These are phyloP conservation scores for Camellia japonica DNA, from an alignment of 148 eudicot genomes.

Conservation along the genomic window DNA sequence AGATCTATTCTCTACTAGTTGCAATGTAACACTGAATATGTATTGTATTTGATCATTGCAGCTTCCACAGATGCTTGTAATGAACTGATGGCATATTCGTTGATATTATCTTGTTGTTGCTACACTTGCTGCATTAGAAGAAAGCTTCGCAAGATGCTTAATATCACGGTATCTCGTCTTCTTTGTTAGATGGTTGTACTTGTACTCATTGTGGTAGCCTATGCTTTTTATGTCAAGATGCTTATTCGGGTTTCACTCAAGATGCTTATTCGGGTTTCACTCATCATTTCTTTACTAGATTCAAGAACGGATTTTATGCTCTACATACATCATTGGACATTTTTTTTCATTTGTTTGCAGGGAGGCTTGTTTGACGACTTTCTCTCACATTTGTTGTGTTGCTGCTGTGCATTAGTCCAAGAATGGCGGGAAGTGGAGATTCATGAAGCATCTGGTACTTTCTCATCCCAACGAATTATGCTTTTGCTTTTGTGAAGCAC, in stretches of 20 bases:
- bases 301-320: neutral
- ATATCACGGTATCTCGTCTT: conserved; percentile 48
- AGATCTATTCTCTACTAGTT: neutral
- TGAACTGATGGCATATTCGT: conserved; percentile 72
- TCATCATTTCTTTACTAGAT: no score
- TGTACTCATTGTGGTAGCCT: no score
- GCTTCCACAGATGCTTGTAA: conserved; percentile 79
- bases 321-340: neutral
- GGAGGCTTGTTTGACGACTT: conserved; percentile 78
- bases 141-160: conserved; percentile 71
- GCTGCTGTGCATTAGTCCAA: conserved; percentile 94
- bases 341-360: conserved; percentile 24
- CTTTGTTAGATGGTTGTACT: neutral
- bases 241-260: no score
- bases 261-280: no score
- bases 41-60: conserved; percentile 19
- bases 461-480: neutral
- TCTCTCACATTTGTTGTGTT: conserved; percentile 81
- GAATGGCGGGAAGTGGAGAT: conserved; percentile 80
- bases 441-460: conserved; percentile 56
- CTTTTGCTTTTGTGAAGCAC: neutral
- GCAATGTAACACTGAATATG: neutral
- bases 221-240: no score
- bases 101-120: conserved; percentile 86
- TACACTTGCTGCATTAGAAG: conserved; percentile 82